Evolutionary conservation across 257 asterid species (phyloP).

Genomic region (Plantago major): DNA sequence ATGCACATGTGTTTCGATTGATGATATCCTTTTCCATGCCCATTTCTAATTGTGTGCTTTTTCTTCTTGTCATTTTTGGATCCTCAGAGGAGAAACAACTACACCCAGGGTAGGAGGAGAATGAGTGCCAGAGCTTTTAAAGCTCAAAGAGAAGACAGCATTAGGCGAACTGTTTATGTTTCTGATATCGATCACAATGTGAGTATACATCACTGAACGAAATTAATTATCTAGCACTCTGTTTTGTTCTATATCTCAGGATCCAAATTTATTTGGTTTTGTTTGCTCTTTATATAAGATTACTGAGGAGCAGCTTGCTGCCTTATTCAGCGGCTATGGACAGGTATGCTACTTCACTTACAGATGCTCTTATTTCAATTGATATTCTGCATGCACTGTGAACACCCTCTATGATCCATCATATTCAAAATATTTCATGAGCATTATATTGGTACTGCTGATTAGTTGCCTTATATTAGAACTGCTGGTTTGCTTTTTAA

Average conservation of each 20-base stretch:
- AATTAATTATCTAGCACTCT: background rate
- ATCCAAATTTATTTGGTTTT: constrained; percentile 23
- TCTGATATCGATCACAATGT: constrained; percentile 85
- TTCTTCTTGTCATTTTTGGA: constrained; percentile 13
- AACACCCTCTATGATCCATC: constrained; percentile 1
- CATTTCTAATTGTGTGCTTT: background rate
- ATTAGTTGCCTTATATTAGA: background rate
- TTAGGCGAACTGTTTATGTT: constrained; percentile 88
- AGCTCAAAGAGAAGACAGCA: constrained; percentile 87
- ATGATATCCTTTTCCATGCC: constrained; percentile 4
- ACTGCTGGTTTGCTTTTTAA: background rate
- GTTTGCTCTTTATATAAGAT: constrained; percentile 39
- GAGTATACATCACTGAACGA: constrained; percentile 24
- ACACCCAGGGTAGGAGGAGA: constrained; percentile 59
- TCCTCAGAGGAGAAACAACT: constrained; percentile 62
- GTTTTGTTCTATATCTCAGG: constrained; percentile 1
- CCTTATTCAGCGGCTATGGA: constrained; percentile 69
- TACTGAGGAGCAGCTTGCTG: constrained; percentile 93
- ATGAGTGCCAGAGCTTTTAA: constrained; percentile 62
- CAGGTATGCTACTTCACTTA: constrained; percentile 53
- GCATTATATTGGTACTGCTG: constrained; percentile 4
- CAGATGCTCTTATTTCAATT: constrained; percentile 9
- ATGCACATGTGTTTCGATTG: background rate
- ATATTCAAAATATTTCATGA: constrained; percentile 3
- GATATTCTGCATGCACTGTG: constrained; percentile 8